Evolutionary conservation across 2,329 filamentous ascomycete species (phyloP).

Genomic region (Nemania diffusa): DNA sequence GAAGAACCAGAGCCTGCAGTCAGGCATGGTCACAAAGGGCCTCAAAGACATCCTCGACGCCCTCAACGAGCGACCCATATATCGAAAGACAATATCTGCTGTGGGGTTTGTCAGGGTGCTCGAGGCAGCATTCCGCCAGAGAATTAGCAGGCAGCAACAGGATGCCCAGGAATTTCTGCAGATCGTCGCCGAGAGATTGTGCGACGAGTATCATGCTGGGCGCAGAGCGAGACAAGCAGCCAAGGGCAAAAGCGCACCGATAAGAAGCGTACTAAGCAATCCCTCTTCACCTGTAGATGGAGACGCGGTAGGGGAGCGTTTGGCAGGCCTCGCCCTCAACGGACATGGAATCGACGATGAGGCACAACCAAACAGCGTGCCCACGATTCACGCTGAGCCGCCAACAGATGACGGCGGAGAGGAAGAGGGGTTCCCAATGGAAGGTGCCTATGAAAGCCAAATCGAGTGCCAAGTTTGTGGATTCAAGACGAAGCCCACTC

Average conservation of each 20-base stretch:
- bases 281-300: slow-evolving; percentile 42
- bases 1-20: slow-evolving; percentile 76
- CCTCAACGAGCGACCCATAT: slow-evolving; percentile 91
- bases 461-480: slow-evolving; percentile 91
- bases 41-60: slow-evolving; percentile 93
- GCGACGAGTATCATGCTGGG: slow-evolving; percentile 93
- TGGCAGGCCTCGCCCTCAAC: slow-evolving; percentile 45
- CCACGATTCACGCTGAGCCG: slow-evolving; percentile 35
- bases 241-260: slow-evolving; percentile 47
- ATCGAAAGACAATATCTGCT: slow-evolving; percentile 92
- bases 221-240: slow-evolving; percentile 74
- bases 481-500: slow-evolving; percentile 86
- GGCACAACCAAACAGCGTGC: slow-evolving; percentile 15
- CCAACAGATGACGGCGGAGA: slow-evolving; percentile 51
- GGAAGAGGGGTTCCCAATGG: slow-evolving; percentile 84
- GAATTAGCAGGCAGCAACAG: slow-evolving; percentile 94
- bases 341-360: slow-evolving; percentile 27
- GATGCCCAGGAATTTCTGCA: slow-evolving; percentile 98
- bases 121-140: slow-evolving; percentile 86
- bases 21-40: slow-evolving; percentile 83
- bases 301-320: slow-evolving; percentile 46
- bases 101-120: slow-evolving; percentile 84
- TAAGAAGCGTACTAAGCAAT: slow-evolving; percentile 23
- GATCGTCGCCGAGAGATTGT: slow-evolving; percentile 88
- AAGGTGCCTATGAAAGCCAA: slow-evolving; percentile 92